Evolutionary conservation across 1,139 yeast genomes (phyloP), one percentile per base, ranked within the genome.

Genomic region (Magnusiomyces suaveolens): DNA sequence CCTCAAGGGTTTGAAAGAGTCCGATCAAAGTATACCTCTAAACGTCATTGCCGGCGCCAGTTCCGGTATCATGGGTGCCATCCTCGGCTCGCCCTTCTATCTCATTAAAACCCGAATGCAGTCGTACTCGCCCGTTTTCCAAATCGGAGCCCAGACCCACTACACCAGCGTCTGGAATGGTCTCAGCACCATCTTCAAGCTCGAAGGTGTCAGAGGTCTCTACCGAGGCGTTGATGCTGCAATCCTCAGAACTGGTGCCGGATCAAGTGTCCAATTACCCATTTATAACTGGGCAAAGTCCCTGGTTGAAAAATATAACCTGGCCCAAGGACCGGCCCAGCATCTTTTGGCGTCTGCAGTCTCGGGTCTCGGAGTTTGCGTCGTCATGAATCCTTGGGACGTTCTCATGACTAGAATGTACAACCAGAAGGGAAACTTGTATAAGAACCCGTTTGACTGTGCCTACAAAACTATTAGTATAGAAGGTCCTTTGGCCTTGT

Each of bases 341-440:
- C 96, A 89, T 69, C 76, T 92, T 60, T 62, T 79, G 16, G 81
- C 97, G 1, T 83, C 94, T 41, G 81, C 94, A 0, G 74, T 79
- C 60, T 84, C 96, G 6, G 98, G 98, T 48, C 71, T 89, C 52
- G 97, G 96, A 60, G 97, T 92, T 33, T 92, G 95, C 54, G 76
- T 90, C 39, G 96, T 87, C 43, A 90, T 94, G 97, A 90, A 89
- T 68, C 97, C 97, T 20, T 88, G 96, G 82, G 98, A 92, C 69
- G 97, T 92, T 54, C 80, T 92, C 54, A 75, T 92, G 72, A 92
- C 98, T 1, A 79, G 98, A 72, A 84, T 94, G 70, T 92, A 90
- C 72, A 92, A 92, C 70, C 97, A 92, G 69, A 87, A 84, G 70
- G 96, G 96, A 43, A 79, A 87, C 64, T 78, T 86, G 56, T 92